Percentiles rank a stretch among this genome's conserved stretches.
Conservation (phyloP, 139 green algal genomes). For the Volvox africanus region DNA sequence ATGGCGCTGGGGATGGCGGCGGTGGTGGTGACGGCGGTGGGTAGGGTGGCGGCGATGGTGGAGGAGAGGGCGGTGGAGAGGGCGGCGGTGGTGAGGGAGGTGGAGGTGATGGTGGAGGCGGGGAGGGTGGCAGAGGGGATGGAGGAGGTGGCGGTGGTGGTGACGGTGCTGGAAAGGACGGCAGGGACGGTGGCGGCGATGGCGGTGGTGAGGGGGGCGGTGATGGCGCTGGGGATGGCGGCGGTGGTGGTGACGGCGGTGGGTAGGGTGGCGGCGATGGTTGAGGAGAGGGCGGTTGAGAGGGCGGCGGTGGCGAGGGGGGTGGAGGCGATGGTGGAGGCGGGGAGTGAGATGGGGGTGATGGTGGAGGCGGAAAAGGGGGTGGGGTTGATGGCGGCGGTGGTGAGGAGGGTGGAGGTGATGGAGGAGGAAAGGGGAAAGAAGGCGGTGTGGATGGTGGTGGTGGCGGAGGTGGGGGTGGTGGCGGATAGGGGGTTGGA, state of each 20-base stretch:
- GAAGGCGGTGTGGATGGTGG: too few species aligned
- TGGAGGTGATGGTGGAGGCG: not conserved
- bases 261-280: not conserved
- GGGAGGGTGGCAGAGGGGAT: not conserved
- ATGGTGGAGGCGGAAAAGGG: not conserved
- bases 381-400: not conserved
- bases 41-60: not conserved
- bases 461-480: not conserved
- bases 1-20: not conserved
- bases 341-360: not conserved
- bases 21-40: not conserved
- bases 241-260: not conserved
- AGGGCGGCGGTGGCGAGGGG: not conserved
- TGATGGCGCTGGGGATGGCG: not conserved
- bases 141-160: not conserved
- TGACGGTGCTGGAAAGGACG: not conserved
- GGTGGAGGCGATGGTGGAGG: not conserved
- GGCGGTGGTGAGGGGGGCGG: not conserved
- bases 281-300: not conserved
- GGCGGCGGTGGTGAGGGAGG: not conserved
- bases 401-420: not conserved
- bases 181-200: not conserved
- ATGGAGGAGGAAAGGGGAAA: not conserved
- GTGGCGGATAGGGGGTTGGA: not conserved
- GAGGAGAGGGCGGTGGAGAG: not conserved